Evolutionary conservation across 768 basidiomycete genomes (phyloP), one percentile per base, ranked within the genome.

Genomic region (Panaeolus papilionaceus): DNA sequence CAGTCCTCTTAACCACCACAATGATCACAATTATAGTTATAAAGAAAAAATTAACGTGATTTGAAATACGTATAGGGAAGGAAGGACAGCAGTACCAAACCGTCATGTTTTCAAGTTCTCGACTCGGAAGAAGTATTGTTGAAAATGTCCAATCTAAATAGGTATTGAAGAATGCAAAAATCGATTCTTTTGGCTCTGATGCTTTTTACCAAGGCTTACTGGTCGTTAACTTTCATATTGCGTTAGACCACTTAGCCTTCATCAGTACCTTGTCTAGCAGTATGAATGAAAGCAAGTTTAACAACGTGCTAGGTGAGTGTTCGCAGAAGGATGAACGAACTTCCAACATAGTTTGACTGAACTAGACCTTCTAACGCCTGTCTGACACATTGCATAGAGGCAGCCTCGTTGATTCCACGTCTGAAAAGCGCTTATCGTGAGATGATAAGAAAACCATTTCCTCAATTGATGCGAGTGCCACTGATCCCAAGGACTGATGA

Each of bases 1-100:
- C 47, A 26, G 47, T 49, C 47, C 47, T 49, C 47, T 49, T 12
- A 49, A 49, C 14, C 20, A 49, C 47, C 47, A 49, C 47, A 26
- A 49, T 2, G 40, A 42, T 20, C 16, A 49, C 16, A 44, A 44
- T 16, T 16, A 33, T 44, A 16, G 42, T 16, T 44, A 14, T 14
- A 16, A 44, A 44, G 42, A 12, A 44, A 44, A 14, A 10, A 44
- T 16, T 18, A 23, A 18, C n/a, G 16, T 16, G 20, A 23, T 6
- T 49, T 23, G 3, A 23, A 4, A 49, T 20, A 49, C 20, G 47
- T 49, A 20, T 23, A 26, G 20, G 47, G 16, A n/a, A 7, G 4
- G 47, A 7, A 23, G 47, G 20, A 49, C 47, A 23, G 47, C 6
- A 49, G 47, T 3, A 7, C 23, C 9, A 8, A 49, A 26, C 12